Base-by-base conservation (phyloP, 495 filamentous ascomycete genomes). In the Niebla homalea region DNA sequence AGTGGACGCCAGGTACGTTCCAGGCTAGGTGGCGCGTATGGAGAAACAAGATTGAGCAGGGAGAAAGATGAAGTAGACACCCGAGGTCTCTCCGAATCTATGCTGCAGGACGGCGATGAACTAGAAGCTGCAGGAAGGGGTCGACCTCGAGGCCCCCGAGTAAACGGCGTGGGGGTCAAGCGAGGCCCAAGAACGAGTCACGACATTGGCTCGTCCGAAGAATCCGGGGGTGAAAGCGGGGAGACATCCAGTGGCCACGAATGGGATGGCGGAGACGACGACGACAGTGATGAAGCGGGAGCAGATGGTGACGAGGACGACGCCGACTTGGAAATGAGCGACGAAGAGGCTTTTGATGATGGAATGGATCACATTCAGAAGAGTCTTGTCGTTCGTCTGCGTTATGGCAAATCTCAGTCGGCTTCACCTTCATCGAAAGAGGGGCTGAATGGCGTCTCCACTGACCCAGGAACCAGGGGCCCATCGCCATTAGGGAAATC, bases 1-100 rank as follows among this genome's bases (percentile, higher is more conserved):
- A 93, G 87, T 62, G 92, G 92, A 29, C 79, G 92, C 32, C 90
- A 95, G 59, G 79, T 95, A 26, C 76, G 85, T 48, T 75, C 79
- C 15, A 79, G 85, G 11, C 69, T 76, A 25, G 84, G 80, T 16
- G 86, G 92, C 12, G 64, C 80, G 37, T 95, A 94, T 62, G 88
- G 87, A 2, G 87, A 90, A 59, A 72, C 72, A 43, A 57, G 81
- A 56, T 67, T 82, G 12, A 76, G 67, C 57, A 77, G 72, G n/a
- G 72, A 76, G 45, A 67, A 70, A 22, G 66, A 65, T 16, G 54
- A 64, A 19, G 55, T 56, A 8, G 60, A 60, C 19, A 56, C 60
- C 20, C 26, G 36, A 11, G 36, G 40, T 19, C 51, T 46, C 49
- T 56, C 46, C 26, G 58, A 37, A 7, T 22, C 40, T 8, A 67